A percentile compares a stretch with the other conserved stretches of the same genome.
phyloP scores from a whole-genome alignment of 2,329 filamentous ascomycete genomes.

The Microsporum audouinii region DNA sequence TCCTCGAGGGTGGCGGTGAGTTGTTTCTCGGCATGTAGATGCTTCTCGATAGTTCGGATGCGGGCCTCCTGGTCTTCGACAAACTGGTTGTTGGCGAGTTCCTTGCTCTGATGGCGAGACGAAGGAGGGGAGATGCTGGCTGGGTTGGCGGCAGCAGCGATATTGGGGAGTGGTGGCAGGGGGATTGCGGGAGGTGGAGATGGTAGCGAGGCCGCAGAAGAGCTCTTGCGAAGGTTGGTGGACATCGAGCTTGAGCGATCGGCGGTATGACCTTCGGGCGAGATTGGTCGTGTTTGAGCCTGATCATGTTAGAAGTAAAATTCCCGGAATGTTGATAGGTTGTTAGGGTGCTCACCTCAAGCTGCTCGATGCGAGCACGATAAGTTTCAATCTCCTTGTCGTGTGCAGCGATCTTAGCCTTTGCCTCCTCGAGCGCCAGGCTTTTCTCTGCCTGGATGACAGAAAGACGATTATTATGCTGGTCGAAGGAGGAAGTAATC shows the following conservation, averaged over 20 bases:
- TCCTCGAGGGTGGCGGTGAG: slow-evolving; percentile 91
- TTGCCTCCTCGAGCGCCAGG: slow-evolving; percentile 66
- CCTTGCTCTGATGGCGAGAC: slow-evolving; percentile 69
- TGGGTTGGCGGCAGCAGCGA: slow-evolving; percentile 42
- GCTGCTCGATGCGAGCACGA: slow-evolving; percentile 47
- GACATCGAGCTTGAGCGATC: slow-evolving; percentile 48
- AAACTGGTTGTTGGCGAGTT: slow-evolving; percentile 64
- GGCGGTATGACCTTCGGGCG: slow-evolving; percentile 31
- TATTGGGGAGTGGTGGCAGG: slow-evolving; percentile 74
- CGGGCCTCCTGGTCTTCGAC: slow-evolving; percentile 93
- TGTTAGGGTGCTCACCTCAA: slow-evolving; percentile 53
- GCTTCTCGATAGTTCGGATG: slow-evolving; percentile 92
- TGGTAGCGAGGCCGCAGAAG: slow-evolving; percentile 70
- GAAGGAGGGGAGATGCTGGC: slow-evolving; percentile 47
- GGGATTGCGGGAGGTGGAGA: slow-evolving; percentile 93
- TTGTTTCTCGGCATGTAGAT: slow-evolving; percentile 89
- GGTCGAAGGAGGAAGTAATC: slow-evolving; percentile 86
- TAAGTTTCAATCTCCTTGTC: slow-evolving; percentile 56
- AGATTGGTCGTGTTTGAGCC: slow-evolving; percentile 31
- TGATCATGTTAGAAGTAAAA: slow-evolving; percentile 9
- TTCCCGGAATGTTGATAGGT: slow-evolving; percentile 15
- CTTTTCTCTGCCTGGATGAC: slow-evolving; percentile 65
- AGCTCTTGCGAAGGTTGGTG: slow-evolving; percentile 72
- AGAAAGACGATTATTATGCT: slow-evolving; percentile 84
- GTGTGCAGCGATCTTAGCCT: slow-evolving; percentile 49